phyloP scores from a whole-genome alignment of 2,329 filamentous ascomycete genomes.

The Paecilomyces dactylethromorphus region DNA sequence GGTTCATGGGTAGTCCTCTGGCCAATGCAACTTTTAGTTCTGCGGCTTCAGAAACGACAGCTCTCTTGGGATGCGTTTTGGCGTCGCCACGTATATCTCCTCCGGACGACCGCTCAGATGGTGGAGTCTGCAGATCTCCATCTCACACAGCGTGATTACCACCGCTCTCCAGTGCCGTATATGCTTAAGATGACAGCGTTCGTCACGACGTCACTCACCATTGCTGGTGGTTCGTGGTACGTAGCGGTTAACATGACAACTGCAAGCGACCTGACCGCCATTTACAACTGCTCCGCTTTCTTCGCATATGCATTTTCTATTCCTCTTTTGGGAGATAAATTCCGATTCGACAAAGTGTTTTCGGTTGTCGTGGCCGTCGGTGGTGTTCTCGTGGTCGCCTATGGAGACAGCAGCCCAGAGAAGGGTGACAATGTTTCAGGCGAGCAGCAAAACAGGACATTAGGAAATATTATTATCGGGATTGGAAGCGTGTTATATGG shows the following conservation, averaged over 20 bases:
- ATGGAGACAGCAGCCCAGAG: conserved; percentile 65
- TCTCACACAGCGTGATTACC: conserved; percentile 38
- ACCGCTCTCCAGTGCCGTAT: conserved; percentile 57
- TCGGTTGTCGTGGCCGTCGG: conserved; percentile 81
- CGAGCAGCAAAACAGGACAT: conserved; percentile 60
- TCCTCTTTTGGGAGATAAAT: conserved; percentile 75
- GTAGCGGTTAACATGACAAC: conserved; percentile 90
- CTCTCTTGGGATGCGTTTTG: conserved; percentile 81
- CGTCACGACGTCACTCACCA: conserved; percentile 76
- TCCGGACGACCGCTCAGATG: conserved; percentile 71
- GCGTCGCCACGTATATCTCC: conserved; percentile 60
- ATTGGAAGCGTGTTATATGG: conserved; percentile 88
- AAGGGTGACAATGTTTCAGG: conserved; percentile 29
- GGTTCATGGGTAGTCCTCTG: conserved; percentile 88
- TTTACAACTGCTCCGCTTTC: conserved; percentile 98
- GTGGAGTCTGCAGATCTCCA: conserved; percentile 72
- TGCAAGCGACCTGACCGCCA: conserved; percentile 87
- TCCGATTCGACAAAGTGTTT: conserved; percentile 76
- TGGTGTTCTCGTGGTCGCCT: conserved; percentile 91
- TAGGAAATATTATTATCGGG: conserved; percentile 90
- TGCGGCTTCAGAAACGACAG: conserved; percentile 72
- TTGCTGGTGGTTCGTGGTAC: conserved; percentile 93
- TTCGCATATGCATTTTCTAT: conserved; percentile 98
- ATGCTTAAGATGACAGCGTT: conserved; percentile 72
- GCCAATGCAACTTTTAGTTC: conserved; percentile 72